A percentile compares a stretch with the other conserved stretches of the same genome.
Conservation (phyloP, 495 filamentous ascomycete species). For the Hyaloscypha finlandica region DNA sequence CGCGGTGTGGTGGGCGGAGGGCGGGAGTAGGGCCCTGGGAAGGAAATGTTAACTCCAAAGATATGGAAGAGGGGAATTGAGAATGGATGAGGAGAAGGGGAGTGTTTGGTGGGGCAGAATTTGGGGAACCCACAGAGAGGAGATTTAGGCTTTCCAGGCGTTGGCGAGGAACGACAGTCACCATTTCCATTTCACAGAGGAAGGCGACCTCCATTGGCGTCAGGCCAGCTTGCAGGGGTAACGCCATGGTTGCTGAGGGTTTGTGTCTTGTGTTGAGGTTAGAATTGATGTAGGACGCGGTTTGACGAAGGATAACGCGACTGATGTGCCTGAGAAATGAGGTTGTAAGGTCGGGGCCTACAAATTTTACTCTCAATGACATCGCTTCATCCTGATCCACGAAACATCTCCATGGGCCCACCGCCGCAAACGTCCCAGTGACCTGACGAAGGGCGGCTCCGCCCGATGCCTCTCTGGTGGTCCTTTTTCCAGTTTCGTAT, state of each 20-base stretch:
- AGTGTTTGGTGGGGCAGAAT: slow-evolving; percentile 7
- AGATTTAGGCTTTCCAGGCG: slow-evolving; percentile 81
- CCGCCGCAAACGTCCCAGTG: not conserved
- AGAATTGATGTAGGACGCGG: slow-evolving; percentile 18
- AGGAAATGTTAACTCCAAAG: not conserved
- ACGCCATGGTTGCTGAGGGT: slow-evolving; percentile 61
- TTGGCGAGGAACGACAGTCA: slow-evolving; percentile 91
- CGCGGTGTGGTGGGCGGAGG: slow-evolving; percentile 79
- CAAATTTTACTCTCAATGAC: not conserved
- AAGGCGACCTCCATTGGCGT: slow-evolving; percentile 91
- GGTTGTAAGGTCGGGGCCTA: not conserved
- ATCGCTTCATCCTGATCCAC: not conserved
- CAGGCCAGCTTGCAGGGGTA: slow-evolving; percentile 78
- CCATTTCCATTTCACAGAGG: slow-evolving; percentile 93
- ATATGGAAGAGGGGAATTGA: slow-evolving; percentile 4
- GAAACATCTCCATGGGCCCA: not conserved
- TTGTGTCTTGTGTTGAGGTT: slow-evolving; percentile 6
- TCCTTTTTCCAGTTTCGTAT: not conserved
- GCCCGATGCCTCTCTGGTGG: not conserved
- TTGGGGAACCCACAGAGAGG: slow-evolving; percentile 67
- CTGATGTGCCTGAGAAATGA: not conserved
- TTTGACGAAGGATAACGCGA: not conserved
- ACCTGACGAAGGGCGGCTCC: not conserved
- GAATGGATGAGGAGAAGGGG: not conserved
- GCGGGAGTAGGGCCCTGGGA: slow-evolving; percentile 72